These are phyloP conservation scores for Ceraceosorus guamensis DNA, from an alignment of 1,284 basidiomycete genomes.

Conservation along the genomic window DNA sequence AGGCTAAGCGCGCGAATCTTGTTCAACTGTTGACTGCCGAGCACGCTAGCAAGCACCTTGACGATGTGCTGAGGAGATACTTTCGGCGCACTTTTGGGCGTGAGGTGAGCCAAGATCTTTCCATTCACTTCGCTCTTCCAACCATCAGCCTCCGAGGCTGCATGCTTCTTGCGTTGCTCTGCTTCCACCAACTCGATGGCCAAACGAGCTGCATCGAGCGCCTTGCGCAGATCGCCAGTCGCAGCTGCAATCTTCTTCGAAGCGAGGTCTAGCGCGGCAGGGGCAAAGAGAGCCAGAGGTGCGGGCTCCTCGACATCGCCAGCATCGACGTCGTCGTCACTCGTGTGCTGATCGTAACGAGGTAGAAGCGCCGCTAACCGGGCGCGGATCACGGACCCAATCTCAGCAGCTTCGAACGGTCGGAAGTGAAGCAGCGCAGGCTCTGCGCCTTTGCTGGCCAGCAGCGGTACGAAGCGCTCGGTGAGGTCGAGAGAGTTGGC, in stretches of 20 bases:
- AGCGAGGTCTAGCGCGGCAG: constrained; percentile 49
- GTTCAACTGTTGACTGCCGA: constrained; percentile 34
- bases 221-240: constrained; percentile 50
- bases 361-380: constrained; percentile 39
- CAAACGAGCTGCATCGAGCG: constrained; percentile 48
- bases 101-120: constrained; percentile 22
- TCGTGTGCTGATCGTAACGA: constrained; percentile 18
- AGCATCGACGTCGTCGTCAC: constrained; percentile 1
- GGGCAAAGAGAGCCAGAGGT: constrained; percentile 42
- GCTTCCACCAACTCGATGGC: constrained; percentile 47
- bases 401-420: constrained; percentile 48
- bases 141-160: constrained; percentile 8
- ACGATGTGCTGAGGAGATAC: constrained; percentile 43
- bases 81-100: constrained; percentile 29
- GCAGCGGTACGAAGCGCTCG: constrained; percentile 40
- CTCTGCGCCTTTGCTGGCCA: constrained; percentile 35
- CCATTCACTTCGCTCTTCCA: constrained; percentile 12
- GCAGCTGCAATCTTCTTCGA: constrained; percentile 49
- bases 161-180: constrained; percentile 29
- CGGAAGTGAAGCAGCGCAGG: constrained; percentile 49
- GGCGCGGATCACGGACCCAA: constrained; percentile 46
- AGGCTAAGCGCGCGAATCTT: constrained; percentile 38
- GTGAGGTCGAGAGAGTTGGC: constrained; percentile 46
- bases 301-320: neutral
- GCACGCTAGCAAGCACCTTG: constrained; percentile 37